Evolutionary conservation across 352 stramenopile genomes (phyloP).

Genomic region (Thraustochytrium sp.): DNA sequence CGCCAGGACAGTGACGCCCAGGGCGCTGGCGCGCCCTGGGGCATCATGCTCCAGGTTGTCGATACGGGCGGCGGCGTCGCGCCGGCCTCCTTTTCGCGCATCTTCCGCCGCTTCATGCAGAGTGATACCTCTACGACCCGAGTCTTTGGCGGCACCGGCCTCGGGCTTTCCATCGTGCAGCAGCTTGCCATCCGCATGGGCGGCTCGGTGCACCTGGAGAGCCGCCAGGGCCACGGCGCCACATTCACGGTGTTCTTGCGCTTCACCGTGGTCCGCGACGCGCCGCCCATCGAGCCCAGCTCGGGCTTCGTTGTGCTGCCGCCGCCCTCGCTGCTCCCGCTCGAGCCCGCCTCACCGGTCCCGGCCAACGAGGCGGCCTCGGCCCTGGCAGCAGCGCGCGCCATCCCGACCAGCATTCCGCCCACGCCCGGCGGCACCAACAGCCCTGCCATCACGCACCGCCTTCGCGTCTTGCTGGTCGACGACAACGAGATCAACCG

Average conservation of each 20-base stretch:
- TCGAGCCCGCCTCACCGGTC: too few relatives aligned
- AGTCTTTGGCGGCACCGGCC: constrained; percentile 35
- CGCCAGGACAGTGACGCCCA: not conserved
- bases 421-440: not conserved
- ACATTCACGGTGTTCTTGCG: constrained; percentile 72
- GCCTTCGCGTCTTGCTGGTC: constrained; percentile 59
- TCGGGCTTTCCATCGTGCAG: constrained; percentile 45
- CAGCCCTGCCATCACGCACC: not conserved
- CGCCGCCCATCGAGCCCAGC: not conserved
- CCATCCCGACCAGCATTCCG: not conserved
- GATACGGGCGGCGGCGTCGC: constrained; percentile 46
- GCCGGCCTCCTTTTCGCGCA: not conserved
- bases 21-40: not conserved
- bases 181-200: constrained; percentile 67
- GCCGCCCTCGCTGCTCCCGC: too few relatives aligned
- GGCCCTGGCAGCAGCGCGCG: not conserved
- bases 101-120: constrained; percentile 36
- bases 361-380: too few relatives aligned
- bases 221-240: constrained; percentile 67
- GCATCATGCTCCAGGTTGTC: not conserved
- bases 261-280: constrained; percentile 27
- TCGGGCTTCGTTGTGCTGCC: not conserved
- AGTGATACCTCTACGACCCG: not conserved
- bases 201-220: constrained; percentile 67
- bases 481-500: constrained; percentile 33